phyloP scores from a whole-genome alignment of 2,329 filamentous ascomycete genomes.

The Fusarium hostae region DNA sequence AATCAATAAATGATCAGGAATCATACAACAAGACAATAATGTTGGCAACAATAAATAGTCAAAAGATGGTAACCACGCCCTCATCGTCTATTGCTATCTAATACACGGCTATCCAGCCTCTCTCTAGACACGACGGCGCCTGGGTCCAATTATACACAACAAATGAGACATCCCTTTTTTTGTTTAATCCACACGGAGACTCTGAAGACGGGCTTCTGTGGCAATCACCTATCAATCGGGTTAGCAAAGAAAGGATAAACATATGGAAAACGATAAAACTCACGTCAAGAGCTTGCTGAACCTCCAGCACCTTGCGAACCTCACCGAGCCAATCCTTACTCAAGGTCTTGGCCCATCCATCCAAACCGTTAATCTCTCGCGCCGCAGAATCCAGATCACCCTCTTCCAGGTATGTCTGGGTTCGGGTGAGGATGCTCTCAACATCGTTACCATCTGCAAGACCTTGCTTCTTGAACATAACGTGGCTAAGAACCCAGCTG shows the following conservation, averaged over 20 bases:
- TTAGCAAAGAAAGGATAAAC: slow-evolving; percentile 24
- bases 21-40: neutral
- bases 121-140: slow-evolving; percentile 44
- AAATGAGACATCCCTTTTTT: slow-evolving; percentile 46
- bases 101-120: slow-evolving; percentile 48
- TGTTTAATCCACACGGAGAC: slow-evolving; percentile 80
- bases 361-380: slow-evolving; percentile 91
- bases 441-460: slow-evolving; percentile 87
- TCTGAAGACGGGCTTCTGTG: slow-evolving; percentile 89
- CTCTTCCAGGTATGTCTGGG: slow-evolving; percentile 91
- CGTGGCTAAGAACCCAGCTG: slow-evolving; percentile 87
- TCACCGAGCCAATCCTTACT: slow-evolving; percentile 94
- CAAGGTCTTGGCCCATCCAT: slow-evolving; percentile 95
- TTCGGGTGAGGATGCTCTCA: slow-evolving; percentile 89
- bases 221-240: slow-evolving; percentile 75
- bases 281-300: slow-evolving; percentile 95
- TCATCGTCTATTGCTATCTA: slow-evolving; percentile 52
- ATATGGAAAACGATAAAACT: slow-evolving; percentile 52
- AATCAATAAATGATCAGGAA: neutral
- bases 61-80: slow-evolving; percentile 34
- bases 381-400: slow-evolving; percentile 92
- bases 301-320: slow-evolving; percentile 91
- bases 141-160: slow-evolving; percentile 51
- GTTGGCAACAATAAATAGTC: slow-evolving; percentile 5
- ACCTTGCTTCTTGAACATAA: slow-evolving; percentile 95